These are phyloP conservation scores for Pseudogymnoascus sp. DNA, from an alignment of 2,329 filamentous ascomycete genomes.

Conservation along the genomic window DNA sequence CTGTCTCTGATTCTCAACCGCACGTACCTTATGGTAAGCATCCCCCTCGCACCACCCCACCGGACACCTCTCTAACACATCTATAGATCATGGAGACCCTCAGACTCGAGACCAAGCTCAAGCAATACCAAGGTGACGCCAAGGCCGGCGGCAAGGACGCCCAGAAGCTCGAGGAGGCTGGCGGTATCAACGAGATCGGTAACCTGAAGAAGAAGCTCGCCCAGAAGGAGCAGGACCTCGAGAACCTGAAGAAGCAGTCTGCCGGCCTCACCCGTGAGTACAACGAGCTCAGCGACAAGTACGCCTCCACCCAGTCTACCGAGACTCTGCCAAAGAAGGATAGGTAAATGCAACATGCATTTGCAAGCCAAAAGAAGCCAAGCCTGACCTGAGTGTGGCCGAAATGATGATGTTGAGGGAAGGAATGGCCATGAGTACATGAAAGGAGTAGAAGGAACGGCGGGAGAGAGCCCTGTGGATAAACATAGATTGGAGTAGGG, in stretches of 20 bases:
- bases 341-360: constrained; percentile 1
- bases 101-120: constrained; percentile 85
- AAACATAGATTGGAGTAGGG: constrained; percentile 3
- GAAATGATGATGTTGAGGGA: background rate
- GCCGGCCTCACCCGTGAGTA: constrained; percentile 80
- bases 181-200: constrained; percentile 68
- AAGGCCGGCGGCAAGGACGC: constrained; percentile 57
- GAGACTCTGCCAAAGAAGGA: constrained; percentile 50
- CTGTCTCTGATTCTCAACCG: constrained; percentile 97
- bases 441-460: background rate
- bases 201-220: constrained; percentile 58
- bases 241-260: constrained; percentile 87
- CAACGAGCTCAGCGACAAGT: constrained; percentile 75
- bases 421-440: background rate
- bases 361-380: background rate
- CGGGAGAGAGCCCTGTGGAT: background rate
- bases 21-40: constrained; percentile 84
- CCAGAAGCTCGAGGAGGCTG: constrained; percentile 64
- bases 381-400: background rate
- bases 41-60: constrained; percentile 68
- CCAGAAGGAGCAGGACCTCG: constrained; percentile 74
- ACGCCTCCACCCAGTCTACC: constrained; percentile 50
- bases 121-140: constrained; percentile 66
- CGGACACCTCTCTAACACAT: constrained; percentile 96
- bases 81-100: constrained; percentile 49